Conservation (phyloP, 2,329 filamentous ascomycete species). For the Beauveria sp. region DNA sequence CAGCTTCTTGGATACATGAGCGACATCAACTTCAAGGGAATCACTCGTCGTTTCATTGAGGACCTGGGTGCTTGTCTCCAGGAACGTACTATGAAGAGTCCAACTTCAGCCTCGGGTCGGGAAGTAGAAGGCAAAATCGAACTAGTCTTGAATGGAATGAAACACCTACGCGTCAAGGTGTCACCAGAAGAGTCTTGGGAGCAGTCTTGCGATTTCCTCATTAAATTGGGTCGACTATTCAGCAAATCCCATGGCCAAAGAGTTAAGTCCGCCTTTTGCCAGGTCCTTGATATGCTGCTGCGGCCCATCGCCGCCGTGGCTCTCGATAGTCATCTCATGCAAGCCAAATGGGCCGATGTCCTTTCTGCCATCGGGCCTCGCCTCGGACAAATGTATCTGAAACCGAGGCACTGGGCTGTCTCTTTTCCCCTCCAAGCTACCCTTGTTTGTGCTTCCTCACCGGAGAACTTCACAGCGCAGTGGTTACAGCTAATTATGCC, state of each 20-base stretch:
- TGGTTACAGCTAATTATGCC: conserved; percentile 78
- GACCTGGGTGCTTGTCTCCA: conserved; percentile 74
- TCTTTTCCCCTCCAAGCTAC: conserved; percentile 84
- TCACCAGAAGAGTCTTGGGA: conserved; percentile 71
- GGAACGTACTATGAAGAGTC: conserved; percentile 64
- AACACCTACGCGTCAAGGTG: conserved; percentile 71
- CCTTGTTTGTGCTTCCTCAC: conserved; percentile 78
- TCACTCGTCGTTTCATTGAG: conserved; percentile 71
- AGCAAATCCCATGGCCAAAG: conserved; percentile 76
- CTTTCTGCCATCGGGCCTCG: conserved; percentile 70
- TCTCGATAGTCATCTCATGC: conserved; percentile 64
- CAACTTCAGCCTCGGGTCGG: conserved; percentile 45
- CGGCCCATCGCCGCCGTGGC: conserved; percentile 80
- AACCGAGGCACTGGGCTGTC: conserved; percentile 85
- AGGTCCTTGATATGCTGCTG: conserved; percentile 78
- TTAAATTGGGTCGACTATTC: conserved; percentile 73
- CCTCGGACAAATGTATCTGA: conserved; percentile 76
- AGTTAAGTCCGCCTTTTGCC: conserved; percentile 91
- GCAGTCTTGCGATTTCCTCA: conserved; percentile 82
- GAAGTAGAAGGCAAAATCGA: conserved; percentile 78
- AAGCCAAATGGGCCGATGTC: conserved; percentile 81
- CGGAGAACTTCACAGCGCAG: conserved; percentile 74
- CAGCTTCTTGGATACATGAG: conserved; percentile 96
- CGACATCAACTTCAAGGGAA: conserved; percentile 77
- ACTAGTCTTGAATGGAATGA: conserved; percentile 84